Base-by-base conservation (phyloP, 1,284 basidiomycete species). In the Melampsora larici-populina region DNA sequence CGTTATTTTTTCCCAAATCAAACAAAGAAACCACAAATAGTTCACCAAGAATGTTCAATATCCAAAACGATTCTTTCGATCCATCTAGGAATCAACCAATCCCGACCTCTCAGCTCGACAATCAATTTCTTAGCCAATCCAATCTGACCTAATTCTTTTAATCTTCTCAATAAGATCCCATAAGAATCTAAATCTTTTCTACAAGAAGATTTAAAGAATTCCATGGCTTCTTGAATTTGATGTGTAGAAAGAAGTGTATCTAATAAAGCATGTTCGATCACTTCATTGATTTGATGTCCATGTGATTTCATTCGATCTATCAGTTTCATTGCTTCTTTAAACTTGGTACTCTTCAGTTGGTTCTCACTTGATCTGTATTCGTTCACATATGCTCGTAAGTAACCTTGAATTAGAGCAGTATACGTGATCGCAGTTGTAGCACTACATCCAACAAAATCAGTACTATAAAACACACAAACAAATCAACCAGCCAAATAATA, bases 401-500 rank as follows among this genome's bases (percentile, higher is more conserved):
- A 74, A n/a, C 72, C 72, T 74, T 74, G 72, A 46, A 74, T 74
- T 24, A 74, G 66, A 13, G 63, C 72, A n/a, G 72, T 74, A 17
- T 74, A 74, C 21, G 72, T 74, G 33, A 74, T 49, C n/a, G 64
- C 72, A 33, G 72, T 74, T 13, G 72, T 74, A 13, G 72, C 72
- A 46, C 72, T 74, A 26, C 4, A 48, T 29, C 24, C 18, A 73
- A 29, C 60, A 31, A 70, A 60, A 51, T 29, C 15, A 26, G 51
- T 31, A 21, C 48, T 17, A 13, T n/a, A 40, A 48, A 24, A 36
- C 0, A 67, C 21, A 21, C n/a, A n/a, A n/a, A n/a, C n/a, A n/a
- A n/a, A n/a, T n/a, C n/a, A n/a, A n/a, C n/a, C n/a, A n/a, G n/a
- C n/a, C n/a, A 46, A 21, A 67, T 2, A 67, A 11, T 43, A 7